A percentile compares a stretch with the other conserved stretches of the same genome.
Conservation (phyloP, 106 monocot genomes). For the Agapanthus africanus region DNA sequence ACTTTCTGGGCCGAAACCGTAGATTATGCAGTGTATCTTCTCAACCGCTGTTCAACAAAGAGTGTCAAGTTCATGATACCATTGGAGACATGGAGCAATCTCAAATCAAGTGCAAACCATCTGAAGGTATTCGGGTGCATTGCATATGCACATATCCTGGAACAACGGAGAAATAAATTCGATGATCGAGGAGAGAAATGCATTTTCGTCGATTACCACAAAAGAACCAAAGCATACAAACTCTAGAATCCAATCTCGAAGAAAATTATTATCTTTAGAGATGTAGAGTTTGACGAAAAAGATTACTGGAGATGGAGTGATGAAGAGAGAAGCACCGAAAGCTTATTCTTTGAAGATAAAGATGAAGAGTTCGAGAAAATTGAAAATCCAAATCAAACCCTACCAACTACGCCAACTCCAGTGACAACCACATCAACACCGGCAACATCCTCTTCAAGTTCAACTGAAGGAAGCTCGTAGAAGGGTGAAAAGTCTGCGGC, state of each 20-base stretch:
- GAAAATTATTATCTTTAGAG: not conserved
- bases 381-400: not conserved
- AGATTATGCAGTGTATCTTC: not conserved
- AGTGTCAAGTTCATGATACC: not conserved
- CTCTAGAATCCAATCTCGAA: slow-evolving; percentile 3
- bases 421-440: too few species aligned
- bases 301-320: not conserved
- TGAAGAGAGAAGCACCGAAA: not conserved
- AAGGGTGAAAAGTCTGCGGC: not conserved
- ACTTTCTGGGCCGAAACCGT: not conserved
- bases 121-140: slow-evolving; percentile 4
- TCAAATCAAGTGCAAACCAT: not conserved
- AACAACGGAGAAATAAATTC: not conserved
- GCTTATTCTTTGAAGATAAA: not conserved
- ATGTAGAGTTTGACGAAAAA: slow-evolving; percentile 7
- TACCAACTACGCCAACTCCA: too few species aligned
- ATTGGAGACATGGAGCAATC: not conserved
- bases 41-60: not conserved
- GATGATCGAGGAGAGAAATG: slow-evolving; percentile 8
- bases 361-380: not conserved
- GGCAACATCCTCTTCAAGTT: too few species aligned
- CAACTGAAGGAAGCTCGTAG: not conserved
- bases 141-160: slow-evolving; percentile 12
- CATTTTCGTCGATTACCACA: not conserved
- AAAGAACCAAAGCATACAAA: slow-evolving; percentile 2